Conservation (phyloP, 805 yeast species). For the Crinitomyces ghanaensis region DNA sequence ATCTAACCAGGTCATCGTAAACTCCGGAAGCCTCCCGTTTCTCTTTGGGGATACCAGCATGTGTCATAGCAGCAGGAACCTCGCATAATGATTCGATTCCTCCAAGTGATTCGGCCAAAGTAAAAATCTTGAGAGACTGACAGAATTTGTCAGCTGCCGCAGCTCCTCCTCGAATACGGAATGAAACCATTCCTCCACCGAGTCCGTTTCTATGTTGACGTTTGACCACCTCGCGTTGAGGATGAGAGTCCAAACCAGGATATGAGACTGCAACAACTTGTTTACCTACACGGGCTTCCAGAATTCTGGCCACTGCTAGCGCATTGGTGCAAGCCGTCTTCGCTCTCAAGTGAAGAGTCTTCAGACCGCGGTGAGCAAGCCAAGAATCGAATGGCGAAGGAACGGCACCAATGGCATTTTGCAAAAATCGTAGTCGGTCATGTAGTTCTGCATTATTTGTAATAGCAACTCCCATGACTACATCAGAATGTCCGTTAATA, state of each 20-base stretch:
- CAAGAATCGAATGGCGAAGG: slow-evolving; percentile 87
- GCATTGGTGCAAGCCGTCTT: slow-evolving; percentile 60
- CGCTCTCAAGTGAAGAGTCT: slow-evolving; percentile 73
- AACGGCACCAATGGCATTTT: slow-evolving; percentile 79
- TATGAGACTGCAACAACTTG: slow-evolving; percentile 61
- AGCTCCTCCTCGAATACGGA: slow-evolving; percentile 77
- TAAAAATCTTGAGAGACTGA: slow-evolving; percentile 61
- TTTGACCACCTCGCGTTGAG: slow-evolving; percentile 48
- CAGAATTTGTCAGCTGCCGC: slow-evolving; percentile 65
- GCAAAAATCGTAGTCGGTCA: slow-evolving; percentile 61
- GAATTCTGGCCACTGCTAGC: slow-evolving; percentile 53
- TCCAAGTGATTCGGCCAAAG: slow-evolving; percentile 83
- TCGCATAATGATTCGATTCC: slow-evolving; percentile 80
- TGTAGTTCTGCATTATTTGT: slow-evolving; percentile 50
- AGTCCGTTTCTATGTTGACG: slow-evolving; percentile 73
- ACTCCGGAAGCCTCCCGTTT: slow-evolving; percentile 74
- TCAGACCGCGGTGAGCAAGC: slow-evolving; percentile 87
- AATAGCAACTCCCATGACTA: slow-evolving; percentile 74
- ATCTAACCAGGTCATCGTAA: slow-evolving; percentile 68
- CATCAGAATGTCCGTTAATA: slow-evolving; percentile 88
- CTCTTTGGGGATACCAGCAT: slow-evolving; percentile 74
- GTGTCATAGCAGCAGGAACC: slow-evolving; percentile 88
- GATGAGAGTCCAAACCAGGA: slow-evolving; percentile 67
- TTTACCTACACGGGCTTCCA: slow-evolving; percentile 30
- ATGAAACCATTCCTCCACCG: slow-evolving; percentile 89